These are phyloP conservation scores for Malus hybrid DNA, from an alignment of 331 rosid genomes.

Conservation along the genomic window DNA sequence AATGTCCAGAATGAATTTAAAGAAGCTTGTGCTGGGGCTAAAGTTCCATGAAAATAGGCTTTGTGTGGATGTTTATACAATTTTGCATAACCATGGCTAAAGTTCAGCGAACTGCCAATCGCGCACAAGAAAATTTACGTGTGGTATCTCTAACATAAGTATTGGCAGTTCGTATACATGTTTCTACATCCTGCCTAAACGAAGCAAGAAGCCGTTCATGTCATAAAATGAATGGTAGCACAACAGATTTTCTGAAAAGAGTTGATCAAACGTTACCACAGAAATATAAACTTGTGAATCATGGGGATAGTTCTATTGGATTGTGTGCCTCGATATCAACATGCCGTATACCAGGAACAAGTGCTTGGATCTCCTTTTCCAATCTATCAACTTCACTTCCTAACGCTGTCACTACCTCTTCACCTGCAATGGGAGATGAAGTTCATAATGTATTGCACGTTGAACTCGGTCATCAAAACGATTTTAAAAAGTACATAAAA, in stretches of 20 bases:
- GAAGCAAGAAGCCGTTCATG: not conserved
- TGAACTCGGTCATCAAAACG: not conserved
- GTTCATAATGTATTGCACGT: not conserved
- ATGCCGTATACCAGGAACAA: slow-evolving; percentile 89
- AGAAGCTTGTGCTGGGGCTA: not conserved
- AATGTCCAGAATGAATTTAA: not conserved
- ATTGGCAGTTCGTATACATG: not conserved
- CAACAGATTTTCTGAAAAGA: not conserved
- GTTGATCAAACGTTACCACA: not conserved
- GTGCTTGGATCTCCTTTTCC: slow-evolving; percentile 83
- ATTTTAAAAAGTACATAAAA: not conserved
- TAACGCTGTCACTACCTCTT: slow-evolving; percentile 90
- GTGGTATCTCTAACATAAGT: not conserved
- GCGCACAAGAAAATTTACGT: not conserved
- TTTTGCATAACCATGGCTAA: not conserved
- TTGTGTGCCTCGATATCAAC: slow-evolving; percentile 97
- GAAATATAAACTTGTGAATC: slow-evolving; percentile 1
- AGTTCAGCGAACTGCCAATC: not conserved
- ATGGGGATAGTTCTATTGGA: slow-evolving; percentile 48
- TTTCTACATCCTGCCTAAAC: not conserved
- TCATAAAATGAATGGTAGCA: not conserved
- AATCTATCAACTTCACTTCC: slow-evolving; percentile 98
- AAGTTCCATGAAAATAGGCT: not conserved
- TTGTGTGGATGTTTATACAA: not conserved
- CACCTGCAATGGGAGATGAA: slow-evolving; percentile 51